These are phyloP conservation scores for Poa pratensis DNA, from an alignment of 176 grass and related monocot genomes.

Conservation along the genomic window DNA sequence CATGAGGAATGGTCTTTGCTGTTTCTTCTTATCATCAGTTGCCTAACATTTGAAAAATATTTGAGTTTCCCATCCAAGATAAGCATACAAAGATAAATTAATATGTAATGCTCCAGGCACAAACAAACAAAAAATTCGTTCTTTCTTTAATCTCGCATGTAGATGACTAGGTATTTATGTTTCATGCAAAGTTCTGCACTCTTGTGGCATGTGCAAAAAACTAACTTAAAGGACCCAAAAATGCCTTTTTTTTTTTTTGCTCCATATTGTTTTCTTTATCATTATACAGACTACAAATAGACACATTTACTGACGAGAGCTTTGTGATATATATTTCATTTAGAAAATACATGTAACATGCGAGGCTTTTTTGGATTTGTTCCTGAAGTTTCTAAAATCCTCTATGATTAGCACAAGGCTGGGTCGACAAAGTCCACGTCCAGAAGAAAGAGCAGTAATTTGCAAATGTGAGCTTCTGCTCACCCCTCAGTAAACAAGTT, in stretches of 20 bases:
- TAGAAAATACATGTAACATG: not conserved
- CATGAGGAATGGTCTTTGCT: conserved; percentile 74
- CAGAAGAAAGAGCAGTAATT: conserved; percentile 10
- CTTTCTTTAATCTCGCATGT: not conserved
- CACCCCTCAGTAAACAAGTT: conserved; percentile 12
- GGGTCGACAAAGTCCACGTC: not conserved
- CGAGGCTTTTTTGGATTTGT: not conserved
- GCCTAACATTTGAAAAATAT: conserved; percentile 50
- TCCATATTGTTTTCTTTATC: not conserved
- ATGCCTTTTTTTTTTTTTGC: not conserved
- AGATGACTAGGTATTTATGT: conserved; percentile 2
- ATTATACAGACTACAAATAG: not conserved
- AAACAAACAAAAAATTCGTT: not conserved
- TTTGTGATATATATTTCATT: not conserved
- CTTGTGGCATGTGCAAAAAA: not conserved
- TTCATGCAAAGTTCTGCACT: not conserved
- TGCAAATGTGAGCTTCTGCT: not conserved
- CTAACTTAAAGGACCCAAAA: not conserved
- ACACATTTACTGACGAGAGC: not conserved
- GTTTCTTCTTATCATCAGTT: conserved; percentile 84
- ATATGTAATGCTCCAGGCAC: not conserved
- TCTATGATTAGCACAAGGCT: not conserved
- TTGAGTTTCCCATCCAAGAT: conserved; percentile 15
- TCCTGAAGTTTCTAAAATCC: not conserved
- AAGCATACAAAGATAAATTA: conserved; percentile 19